A percentile compares a stretch with the other conserved stretches of the same genome.
These are phyloP conservation scores for Penicillium oxalicum DNA, from an alignment of 2,329 filamentous ascomycete species.

Conservation along the genomic window DNA sequence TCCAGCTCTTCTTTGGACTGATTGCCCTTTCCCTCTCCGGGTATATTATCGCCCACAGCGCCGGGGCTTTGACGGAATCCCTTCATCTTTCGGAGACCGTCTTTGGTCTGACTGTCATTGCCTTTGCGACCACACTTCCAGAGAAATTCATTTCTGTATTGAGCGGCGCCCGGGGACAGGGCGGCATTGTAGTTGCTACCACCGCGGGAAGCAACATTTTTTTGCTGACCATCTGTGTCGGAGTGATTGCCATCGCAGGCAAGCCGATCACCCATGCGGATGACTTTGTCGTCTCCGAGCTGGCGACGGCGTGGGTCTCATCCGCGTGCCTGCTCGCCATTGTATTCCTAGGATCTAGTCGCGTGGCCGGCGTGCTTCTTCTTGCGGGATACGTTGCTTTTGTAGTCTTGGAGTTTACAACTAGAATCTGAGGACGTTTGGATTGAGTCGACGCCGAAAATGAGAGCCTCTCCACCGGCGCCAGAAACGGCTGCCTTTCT, in stretches of 20 bases:
- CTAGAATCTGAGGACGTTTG: too few species aligned
- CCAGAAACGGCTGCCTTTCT: too few species aligned
- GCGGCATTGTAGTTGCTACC: slow-evolving; percentile 48
- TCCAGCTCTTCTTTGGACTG: slow-evolving; percentile 42
- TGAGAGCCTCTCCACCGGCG: too few species aligned
- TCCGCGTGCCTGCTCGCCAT: slow-evolving; percentile 9
- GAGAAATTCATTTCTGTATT: slow-evolving; percentile 50
- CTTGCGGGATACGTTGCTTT: slow-evolving; percentile 31
- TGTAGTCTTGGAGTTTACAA: slow-evolving; percentile 32
- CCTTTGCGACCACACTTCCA: slow-evolving; percentile 50
- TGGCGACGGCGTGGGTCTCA: slow-evolving; percentile 19
- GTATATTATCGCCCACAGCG: slow-evolving; percentile 46
- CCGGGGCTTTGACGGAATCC: slow-evolving; percentile 36
- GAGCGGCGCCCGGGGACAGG: slow-evolving; percentile 43
- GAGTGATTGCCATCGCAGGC: slow-evolving; percentile 19
- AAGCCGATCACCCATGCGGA: slow-evolving; percentile 4
- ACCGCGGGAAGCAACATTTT: slow-evolving; percentile 53
- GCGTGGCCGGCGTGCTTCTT: slow-evolving; percentile 22
- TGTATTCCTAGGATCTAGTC: slow-evolving; percentile 12
- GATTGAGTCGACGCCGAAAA: too few species aligned
- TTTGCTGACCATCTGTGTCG: slow-evolving; percentile 47
- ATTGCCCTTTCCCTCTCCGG: slow-evolving; percentile 42
- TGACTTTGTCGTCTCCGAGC: slow-evolving; percentile 21
- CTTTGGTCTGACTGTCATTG: slow-evolving; percentile 45
- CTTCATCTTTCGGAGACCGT: slow-evolving; percentile 43